phyloP scores from a whole-genome alignment of 2,329 filamentous ascomycete species.

The Phaeoacremonium minimum region DNA sequence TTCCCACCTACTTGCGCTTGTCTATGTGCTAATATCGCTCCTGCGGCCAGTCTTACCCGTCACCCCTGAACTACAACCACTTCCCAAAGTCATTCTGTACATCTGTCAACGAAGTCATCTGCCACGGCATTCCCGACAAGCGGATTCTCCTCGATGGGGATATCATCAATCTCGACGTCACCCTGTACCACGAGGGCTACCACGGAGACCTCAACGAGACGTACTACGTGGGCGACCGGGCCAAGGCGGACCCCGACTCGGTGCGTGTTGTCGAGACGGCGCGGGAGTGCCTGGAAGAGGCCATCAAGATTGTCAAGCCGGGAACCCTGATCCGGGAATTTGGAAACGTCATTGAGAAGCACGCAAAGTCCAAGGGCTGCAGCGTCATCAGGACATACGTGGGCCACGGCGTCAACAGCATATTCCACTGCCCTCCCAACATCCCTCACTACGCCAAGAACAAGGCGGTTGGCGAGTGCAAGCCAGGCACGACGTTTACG shows the following conservation, averaged over 20 bases:
- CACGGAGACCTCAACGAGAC: constrained; percentile 98
- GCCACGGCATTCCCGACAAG: constrained; percentile 95
- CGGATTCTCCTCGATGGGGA: constrained; percentile 84
- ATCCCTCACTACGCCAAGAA: constrained; percentile 98
- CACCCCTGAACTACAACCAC: constrained; percentile 88
- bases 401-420: constrained; percentile 87
- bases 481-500: constrained; percentile 97
- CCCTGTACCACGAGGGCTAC: constrained; percentile 89
- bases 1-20: too few species aligned
- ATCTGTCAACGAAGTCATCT: constrained; percentile 94
- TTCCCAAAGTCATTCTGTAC: constrained; percentile 99
- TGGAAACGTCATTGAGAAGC: constrained; percentile 92
- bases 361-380: constrained; percentile 80
- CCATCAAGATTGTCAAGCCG: constrained; percentile 89
- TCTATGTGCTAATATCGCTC: too few species aligned
- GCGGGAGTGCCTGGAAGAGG: constrained; percentile 82
- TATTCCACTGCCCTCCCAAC: constrained; percentile 92
- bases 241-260: constrained; percentile 76
- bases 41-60: constrained; percentile 87
- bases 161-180: constrained; percentile 95
- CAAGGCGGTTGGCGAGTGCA: constrained; percentile 90
- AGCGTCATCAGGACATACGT: constrained; percentile 95
- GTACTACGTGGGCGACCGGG: constrained; percentile 92
- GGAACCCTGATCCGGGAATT: constrained; percentile 90
- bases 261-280: constrained; percentile 89